Conservation (phyloP, 2,329 filamentous ascomycete genomes). For the Diaporthe helianthi region DNA sequence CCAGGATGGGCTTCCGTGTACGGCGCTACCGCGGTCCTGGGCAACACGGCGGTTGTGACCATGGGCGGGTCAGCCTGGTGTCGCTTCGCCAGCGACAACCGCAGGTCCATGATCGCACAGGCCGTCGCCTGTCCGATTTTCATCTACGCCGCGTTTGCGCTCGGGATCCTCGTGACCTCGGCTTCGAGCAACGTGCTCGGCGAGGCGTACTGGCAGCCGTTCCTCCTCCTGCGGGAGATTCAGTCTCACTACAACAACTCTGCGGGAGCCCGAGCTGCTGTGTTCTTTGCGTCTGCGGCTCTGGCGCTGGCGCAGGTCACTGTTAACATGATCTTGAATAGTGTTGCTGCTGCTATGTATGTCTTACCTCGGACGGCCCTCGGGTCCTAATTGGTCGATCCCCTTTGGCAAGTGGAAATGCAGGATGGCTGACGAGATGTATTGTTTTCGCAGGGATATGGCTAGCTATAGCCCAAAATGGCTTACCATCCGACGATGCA, state of each 20-base stretch:
- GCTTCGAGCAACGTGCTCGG: slow-evolving; percentile 21
- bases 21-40: slow-evolving; percentile 25
- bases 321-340: slow-evolving; percentile 29
- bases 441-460: slow-evolving; percentile 5
- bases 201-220: slow-evolving; percentile 28
- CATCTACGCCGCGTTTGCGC: slow-evolving; percentile 21
- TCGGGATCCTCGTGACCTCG: slow-evolving; percentile 25
- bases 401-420: too few relatives aligned
- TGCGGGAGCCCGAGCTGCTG: slow-evolving; percentile 14
- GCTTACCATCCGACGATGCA: slow-evolving; percentile 27
- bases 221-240: slow-evolving; percentile 16
- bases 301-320: slow-evolving; percentile 24
- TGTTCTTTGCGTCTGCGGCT: slow-evolving; percentile 27
- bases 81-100: slow-evolving; percentile 16
- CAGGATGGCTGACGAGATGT: background rate
- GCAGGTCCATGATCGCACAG: slow-evolving; percentile 27
- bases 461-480: slow-evolving; percentile 21
- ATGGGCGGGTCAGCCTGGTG: slow-evolving; percentile 29
- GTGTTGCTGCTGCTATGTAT: slow-evolving; percentile 27
- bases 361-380: background rate
- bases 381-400: too few relatives aligned
- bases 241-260: slow-evolving; percentile 27
- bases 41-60: slow-evolving; percentile 25
- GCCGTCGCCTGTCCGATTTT: slow-evolving; percentile 25
- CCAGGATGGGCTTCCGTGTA: slow-evolving; percentile 23